Percentiles rank a stretch among this genome's conserved stretches.
These are phyloP conservation scores for Lactarius hengduanensis DNA, from an alignment of 768 basidiomycete genomes.

Conservation along the genomic window DNA sequence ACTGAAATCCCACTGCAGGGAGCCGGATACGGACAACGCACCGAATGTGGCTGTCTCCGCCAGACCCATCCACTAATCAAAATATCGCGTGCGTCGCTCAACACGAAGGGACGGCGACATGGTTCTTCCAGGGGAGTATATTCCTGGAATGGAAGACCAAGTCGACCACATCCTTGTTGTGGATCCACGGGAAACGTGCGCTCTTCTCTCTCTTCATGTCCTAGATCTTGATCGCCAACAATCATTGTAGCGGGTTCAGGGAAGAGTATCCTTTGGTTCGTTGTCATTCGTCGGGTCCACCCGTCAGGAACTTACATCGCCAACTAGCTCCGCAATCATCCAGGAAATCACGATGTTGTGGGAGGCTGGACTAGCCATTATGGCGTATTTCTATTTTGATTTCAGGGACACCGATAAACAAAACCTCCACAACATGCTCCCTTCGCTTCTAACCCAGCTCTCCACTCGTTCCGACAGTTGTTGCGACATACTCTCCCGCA, in stretches of 20 bases:
- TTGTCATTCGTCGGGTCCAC: no score
- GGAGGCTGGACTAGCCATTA: no score
- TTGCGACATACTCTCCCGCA: no score
- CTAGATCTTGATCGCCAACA: background rate
- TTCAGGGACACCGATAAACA: no score
- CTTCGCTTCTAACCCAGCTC: no score
- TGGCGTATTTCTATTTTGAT: no score
- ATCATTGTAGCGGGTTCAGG: background rate
- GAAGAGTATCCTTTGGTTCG: slow-evolving; percentile 5
- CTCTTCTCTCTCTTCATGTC: background rate
- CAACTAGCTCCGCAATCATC: slow-evolving; percentile 4
- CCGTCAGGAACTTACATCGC: background rate
- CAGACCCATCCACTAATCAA: background rate
- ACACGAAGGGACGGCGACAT: background rate
- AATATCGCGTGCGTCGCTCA: background rate
- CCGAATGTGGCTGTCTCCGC: background rate
- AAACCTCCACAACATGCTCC: no score
- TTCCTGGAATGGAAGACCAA: background rate
- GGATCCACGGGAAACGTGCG: slow-evolving; percentile 10
- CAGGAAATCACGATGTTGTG: no score
- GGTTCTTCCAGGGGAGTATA: background rate
- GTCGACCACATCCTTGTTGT: background rate
- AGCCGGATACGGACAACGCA: background rate
- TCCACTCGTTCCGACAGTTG: no score
- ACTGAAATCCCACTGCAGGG: background rate